phyloP scores from a whole-genome alignment of 208 protist species.

The Acanthamoeba culbertsoni region DNA sequence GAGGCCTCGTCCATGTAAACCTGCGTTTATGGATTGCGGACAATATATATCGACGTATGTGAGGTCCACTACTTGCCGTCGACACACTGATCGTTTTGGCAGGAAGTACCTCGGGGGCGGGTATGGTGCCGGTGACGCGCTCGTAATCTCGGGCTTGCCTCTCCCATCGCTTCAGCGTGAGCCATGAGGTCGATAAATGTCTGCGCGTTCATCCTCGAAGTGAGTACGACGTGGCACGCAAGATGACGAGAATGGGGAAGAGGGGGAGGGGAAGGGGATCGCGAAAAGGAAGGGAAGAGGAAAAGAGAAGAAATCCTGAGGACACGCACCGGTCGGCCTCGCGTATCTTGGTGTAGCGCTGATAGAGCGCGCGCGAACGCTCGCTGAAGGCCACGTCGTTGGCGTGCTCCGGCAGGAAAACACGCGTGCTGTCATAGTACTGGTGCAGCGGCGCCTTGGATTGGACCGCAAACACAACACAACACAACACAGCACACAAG shows the following conservation, averaged over 20 bases:
- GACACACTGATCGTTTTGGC: not conserved
- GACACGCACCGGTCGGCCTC: not conserved
- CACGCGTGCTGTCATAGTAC: constrained; percentile 8
- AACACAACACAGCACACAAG: not conserved
- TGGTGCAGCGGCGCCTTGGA: not conserved
- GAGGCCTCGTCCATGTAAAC: constrained; percentile 22
- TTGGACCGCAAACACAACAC: no score
- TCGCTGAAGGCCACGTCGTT: not conserved
- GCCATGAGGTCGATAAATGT: not conserved
- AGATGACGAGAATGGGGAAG: no score
- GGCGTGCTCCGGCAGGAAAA: not conserved
- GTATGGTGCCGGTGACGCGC: not conserved
- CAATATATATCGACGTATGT: not conserved
- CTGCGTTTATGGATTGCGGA: not conserved
- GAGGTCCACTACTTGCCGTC: not conserved
- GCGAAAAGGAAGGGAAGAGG: not conserved
- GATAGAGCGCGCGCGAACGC: not conserved
- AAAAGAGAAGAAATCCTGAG: not conserved
- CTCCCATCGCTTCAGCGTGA: constrained; percentile 1
- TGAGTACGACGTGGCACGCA: no score
- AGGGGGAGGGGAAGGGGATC: not conserved
- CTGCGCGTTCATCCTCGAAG: no score
- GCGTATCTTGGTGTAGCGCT: not conserved
- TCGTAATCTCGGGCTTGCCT: not conserved
- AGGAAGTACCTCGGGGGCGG: not conserved